These are phyloP conservation scores for Mimosa bimucronata DNA, from an alignment of 306 rosid genomes.

Conservation along the genomic window DNA sequence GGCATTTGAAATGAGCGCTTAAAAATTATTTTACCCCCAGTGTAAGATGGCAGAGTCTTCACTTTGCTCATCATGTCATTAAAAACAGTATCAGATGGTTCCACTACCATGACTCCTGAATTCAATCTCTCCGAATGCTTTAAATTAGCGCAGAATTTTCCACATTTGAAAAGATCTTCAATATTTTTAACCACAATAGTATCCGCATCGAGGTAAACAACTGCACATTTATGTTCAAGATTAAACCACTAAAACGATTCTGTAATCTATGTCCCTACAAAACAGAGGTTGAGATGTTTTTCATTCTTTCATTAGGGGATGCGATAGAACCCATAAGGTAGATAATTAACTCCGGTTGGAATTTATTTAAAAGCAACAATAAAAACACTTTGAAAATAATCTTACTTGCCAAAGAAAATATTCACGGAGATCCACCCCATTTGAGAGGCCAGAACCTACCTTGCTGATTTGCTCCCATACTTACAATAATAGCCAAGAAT, in stretches of 20 bases:
- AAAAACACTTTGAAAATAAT: no score
- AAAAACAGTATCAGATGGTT: slow-evolving; percentile 81
- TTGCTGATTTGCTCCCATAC: slow-evolving; percentile 8
- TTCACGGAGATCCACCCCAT: slow-evolving; percentile 1
- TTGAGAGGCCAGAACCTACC: slow-evolving; percentile 27
- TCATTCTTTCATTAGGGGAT: not conserved
- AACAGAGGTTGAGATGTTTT: not conserved
- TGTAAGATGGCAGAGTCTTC: slow-evolving; percentile 72
- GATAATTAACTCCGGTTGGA: not conserved
- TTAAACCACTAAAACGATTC: slow-evolving; percentile 30
- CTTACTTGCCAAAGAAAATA: not conserved
- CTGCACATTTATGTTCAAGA: slow-evolving; percentile 56
- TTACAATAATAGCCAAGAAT: slow-evolving; percentile 18
- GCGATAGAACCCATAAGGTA: not conserved
- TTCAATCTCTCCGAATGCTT: slow-evolving; percentile 99
- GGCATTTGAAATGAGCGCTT: not conserved
- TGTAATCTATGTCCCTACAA: not conserved
- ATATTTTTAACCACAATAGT: slow-evolving; percentile 84
- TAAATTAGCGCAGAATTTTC: slow-evolving; percentile 93
- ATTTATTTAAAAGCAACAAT: slow-evolving; percentile 13
- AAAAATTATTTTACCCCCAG: slow-evolving; percentile 68
- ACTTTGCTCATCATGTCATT: slow-evolving; percentile 92
- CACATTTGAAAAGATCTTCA: slow-evolving; percentile 94
- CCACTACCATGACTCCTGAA: slow-evolving; percentile 97
- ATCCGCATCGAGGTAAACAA: slow-evolving; percentile 97